A percentile compares a stretch with the other conserved stretches of the same genome.
These are phyloP conservation scores for Haplosporangium sp. DNA, from an alignment of 371 early-diverging fungal genomes.

Conservation along the genomic window DNA sequence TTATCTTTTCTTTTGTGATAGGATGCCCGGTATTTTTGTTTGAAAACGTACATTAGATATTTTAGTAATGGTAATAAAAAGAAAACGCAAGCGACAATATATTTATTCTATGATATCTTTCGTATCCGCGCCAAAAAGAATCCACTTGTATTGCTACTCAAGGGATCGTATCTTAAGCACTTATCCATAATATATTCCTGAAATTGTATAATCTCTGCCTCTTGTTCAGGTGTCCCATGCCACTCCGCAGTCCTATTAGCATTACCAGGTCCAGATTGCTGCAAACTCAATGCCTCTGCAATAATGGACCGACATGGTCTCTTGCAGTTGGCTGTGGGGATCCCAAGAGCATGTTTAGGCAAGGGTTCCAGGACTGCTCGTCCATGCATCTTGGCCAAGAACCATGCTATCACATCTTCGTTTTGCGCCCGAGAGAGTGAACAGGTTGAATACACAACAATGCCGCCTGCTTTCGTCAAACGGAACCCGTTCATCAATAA, in stretches of 20 bases:
- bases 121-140: conserved; percentile 79
- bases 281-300: conserved; percentile 25
- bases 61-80: not conserved
- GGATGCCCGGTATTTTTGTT: conserved; percentile 29
- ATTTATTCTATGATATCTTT: conserved; percentile 54
- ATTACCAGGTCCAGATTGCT: not conserved
- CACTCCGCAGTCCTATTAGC: not conserved
- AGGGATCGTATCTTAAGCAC: conserved; percentile 73
- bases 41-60: not conserved
- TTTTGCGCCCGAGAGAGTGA: conserved; percentile 83
- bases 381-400: conserved; percentile 65
- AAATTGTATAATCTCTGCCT: conserved; percentile 29
- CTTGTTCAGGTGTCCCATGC: conserved; percentile 29
- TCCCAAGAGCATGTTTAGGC: conserved; percentile 43
- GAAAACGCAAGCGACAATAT: not conserved
- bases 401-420: conserved; percentile 84
- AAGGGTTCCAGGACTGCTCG: conserved; percentile 44
- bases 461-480: conserved; percentile 74
- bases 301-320: conserved; percentile 32
- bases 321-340: conserved; percentile 40
- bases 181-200: conserved; percentile 29
- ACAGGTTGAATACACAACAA: conserved; percentile 91
- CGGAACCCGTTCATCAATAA: conserved; percentile 80
- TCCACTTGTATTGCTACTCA: conserved; percentile 75
- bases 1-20: not conserved